phyloP scores from a whole-genome alignment of 768 basidiomycete genomes.

The Tulasnella sp. region DNA sequence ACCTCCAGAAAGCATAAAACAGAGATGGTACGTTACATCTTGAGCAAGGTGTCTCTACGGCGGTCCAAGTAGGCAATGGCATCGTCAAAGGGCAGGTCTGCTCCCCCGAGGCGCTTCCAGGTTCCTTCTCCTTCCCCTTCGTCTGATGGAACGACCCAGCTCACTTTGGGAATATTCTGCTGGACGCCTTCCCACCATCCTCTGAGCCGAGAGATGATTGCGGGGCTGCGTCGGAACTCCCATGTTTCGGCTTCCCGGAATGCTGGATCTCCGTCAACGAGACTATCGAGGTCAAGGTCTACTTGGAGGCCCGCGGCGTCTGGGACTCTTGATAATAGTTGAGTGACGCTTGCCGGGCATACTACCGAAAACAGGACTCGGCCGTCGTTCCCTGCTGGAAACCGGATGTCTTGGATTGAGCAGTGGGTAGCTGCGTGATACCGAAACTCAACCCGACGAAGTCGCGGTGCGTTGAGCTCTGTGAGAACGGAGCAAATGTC shows the following conservation, averaged over 20 bases:
- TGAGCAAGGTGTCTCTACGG: neutral
- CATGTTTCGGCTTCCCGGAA: neutral
- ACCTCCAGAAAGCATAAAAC: neutral
- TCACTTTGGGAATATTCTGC: neutral
- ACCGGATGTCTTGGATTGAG: neutral
- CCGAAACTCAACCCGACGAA: neutral
- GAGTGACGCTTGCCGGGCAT: neutral
- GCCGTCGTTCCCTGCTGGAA: neutral
- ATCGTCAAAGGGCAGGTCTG: neutral
- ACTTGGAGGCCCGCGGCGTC: neutral
- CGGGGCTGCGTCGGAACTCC: neutral
- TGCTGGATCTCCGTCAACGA: neutral
- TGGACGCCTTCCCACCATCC: neutral
- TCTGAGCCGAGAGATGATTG: neutral
- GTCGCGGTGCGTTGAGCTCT: neutral
- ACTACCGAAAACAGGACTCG: neutral
- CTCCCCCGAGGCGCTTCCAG: neutral
- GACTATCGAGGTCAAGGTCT: neutral
- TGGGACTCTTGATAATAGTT: neutral
- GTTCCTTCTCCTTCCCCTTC: neutral
- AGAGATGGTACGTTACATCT: neutral
- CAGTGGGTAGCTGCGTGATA: neutral
- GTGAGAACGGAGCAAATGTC: neutral
- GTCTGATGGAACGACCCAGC: neutral
- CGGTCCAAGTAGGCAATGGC: neutral